Base-by-base conservation (phyloP, 1,284 basidiomycete genomes). In the Cutaneotrichosporon cutaneum region DNA sequence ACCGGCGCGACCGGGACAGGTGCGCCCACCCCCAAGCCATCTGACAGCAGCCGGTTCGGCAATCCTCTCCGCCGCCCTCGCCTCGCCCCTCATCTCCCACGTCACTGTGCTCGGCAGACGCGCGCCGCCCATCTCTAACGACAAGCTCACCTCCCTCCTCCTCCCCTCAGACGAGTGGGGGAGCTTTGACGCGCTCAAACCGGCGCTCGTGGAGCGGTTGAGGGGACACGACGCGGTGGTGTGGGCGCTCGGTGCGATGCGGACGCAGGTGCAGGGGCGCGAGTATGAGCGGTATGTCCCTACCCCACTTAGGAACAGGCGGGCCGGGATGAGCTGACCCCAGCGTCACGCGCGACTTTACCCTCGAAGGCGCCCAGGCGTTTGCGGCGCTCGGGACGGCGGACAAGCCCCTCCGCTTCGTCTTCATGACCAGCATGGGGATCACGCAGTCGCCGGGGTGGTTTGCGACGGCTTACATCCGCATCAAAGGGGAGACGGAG, bases 1-100 rank as follows among this genome's bases (percentile, higher is more conserved):
- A 71, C 70, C 1, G 70, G 72, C 57, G 72, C 67, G 1, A 73
- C 70, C 2, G 72, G 72, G n/a, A 73, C 69, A 47, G 65, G 70
- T 71, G 22, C 35, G 66, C 18, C 14, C 8, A 14, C 21, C 21
- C 9, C 39, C 21, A 44, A 5, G 18, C 22, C n/a, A 45, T 3
- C 22, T 35, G 42, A 30, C 42, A 21, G 0, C 62, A 69, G 70
- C 66, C 22, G 71, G 72, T 27, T 66, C 65, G 33, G 71, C 68
- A 3, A 54, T 69, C n/a, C 62, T 72, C 32, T 42, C 62, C 14
- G 59, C 59, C 6, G 71, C 70, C 18, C 63, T 74, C 35, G 65
- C 70, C 21, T 68, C 66, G 9, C 71, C 69, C 0, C 21, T 36
- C 44, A 58, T 74, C 30, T 58, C 66, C 3, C 52, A 63, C 35